Evolutionary conservation across 352 stramenopile genomes (phyloP).

Genomic region (Globisporangium megalacanthum): DNA sequence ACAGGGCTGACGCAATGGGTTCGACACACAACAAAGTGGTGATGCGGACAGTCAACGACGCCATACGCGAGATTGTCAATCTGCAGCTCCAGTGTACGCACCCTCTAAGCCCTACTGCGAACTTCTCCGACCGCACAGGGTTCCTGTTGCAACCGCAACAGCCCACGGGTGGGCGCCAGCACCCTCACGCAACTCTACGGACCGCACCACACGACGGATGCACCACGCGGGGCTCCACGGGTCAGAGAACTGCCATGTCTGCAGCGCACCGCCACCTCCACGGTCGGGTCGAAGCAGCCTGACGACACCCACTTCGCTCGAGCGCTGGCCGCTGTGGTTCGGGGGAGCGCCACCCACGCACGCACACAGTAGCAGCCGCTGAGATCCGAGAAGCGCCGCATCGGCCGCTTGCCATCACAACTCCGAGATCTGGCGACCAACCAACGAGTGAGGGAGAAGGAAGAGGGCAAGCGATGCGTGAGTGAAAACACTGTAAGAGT

Average conservation of each 20-base stretch:
- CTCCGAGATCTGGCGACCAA: conserved; percentile 8
- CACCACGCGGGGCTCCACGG: conserved; percentile 13
- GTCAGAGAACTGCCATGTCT: conserved; percentile 5
- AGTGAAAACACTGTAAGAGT: too few relatives aligned
- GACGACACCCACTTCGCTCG: not conserved
- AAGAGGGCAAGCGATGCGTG: too few relatives aligned
- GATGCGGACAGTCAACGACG: not conserved
- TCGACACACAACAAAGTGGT: too few relatives aligned
- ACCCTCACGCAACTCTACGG: too few relatives aligned
- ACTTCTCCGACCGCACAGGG: not conserved
- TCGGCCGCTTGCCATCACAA: conserved; percentile 10
- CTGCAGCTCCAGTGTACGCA: not conserved
- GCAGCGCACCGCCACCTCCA: not conserved
- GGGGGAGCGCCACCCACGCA: not conserved
- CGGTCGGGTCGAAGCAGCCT: not conserved
- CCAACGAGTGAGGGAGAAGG: too few relatives aligned
- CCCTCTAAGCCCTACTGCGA: conserved; percentile 12
- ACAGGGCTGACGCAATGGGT: too few relatives aligned
- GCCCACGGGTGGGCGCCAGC: not conserved
- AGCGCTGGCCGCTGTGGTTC: not conserved
- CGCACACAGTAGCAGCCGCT: not conserved
- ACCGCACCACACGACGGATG: not conserved
- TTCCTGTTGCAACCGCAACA: conserved; percentile 5
- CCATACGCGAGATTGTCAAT: not conserved
- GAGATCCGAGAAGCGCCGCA: not conserved